Base-by-base conservation (phyloP, 257 asterid genomes). In the Mitragyna speciosa region DNA sequence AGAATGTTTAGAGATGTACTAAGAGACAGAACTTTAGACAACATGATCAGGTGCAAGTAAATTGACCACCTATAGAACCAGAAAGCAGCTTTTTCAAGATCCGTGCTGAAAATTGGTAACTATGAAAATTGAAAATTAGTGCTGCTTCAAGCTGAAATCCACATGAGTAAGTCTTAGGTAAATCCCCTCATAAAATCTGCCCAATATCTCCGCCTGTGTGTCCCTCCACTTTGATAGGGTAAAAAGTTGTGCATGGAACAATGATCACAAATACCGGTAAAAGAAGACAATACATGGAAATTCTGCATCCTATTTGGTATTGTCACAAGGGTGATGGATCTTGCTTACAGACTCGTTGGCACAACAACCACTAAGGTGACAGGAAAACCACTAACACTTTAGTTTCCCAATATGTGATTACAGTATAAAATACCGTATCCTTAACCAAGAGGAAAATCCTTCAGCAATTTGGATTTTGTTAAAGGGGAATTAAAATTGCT, bases 241-340 rank as follows among this genome's bases (percentile, higher is more conserved):
- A 64, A 10, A 59, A 64, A 11, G 15, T 26, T 64, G 69, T 12
- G 41, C 69, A 26, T 26, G 33, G 33, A 61, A 61, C 39, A 26
- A n/a, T 12, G 22, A 30, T 12, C 69, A 64, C 69, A 28, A 28
- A 26, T 19, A 28, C 39, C 36, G 26, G 41, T 9, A 61, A 58
- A 22, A 72, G 61, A 30, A 72, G 76, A 47, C 76, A 47, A 45
- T 61, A 15, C 61, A n/a, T 48, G 63, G 39, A 49, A 73, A 31
- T 49, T 22, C 17, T 45, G 33, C 31, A 33, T 36, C 16, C 54
- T 41, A 43, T 66, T 30, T 0, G 45, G 11, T 66, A 30, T 30
- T 22, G 31, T 30, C 3, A 24, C 4, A 36, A 36, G 67, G 41
- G 48, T 31, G 72, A 67, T 7, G 14, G 73, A 41, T 36, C 73